Evolutionary conservation across 805 yeast species (phyloP).

Genomic region (Hermanozyma aechmeae): DNA sequence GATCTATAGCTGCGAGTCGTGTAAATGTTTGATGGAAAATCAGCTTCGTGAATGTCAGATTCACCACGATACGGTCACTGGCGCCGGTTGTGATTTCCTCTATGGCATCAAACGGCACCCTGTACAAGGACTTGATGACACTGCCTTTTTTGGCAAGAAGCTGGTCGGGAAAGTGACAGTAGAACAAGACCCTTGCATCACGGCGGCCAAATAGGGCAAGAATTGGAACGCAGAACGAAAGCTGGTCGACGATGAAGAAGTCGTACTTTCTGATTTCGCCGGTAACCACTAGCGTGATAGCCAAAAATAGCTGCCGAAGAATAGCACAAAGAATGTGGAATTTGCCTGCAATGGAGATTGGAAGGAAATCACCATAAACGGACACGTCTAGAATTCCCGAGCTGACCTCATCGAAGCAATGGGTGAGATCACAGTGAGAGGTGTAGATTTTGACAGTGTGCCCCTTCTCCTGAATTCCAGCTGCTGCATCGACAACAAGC

Average conservation of each 20-base stretch:
- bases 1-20: conserved; percentile 23
- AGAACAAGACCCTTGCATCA: conserved; percentile 56
- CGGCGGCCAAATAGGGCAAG: conserved; percentile 35
- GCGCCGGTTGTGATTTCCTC: conserved; percentile 74
- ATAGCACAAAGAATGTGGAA: conserved; percentile 78
- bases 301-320: conserved; percentile 68
- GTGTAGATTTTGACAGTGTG: conserved; percentile 67
- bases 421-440: conserved; percentile 79
- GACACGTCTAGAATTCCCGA: conserved; percentile 47
- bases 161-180: conserved; percentile 96
- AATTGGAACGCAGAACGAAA: conserved; percentile 76
- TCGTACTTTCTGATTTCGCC: conserved; percentile 50
- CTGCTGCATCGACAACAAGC: conserved; percentile 91
- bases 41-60: conserved; percentile 71
- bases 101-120: conserved; percentile 74
- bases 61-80: conserved; percentile 78
- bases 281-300: conserved; percentile 33
- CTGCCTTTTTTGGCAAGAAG: conserved; percentile 55
- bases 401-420: conserved; percentile 86
- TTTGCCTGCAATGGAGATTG: conserved; percentile 56
- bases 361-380: conserved; percentile 79
- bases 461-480: conserved; percentile 63
- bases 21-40: conserved; percentile 61
- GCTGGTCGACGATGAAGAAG: conserved; percentile 77
- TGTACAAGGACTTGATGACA: conserved; percentile 50